Evolutionary conservation across 352 stramenopile species (phyloP).

Genomic region (Pythium aristosporum): DNA sequence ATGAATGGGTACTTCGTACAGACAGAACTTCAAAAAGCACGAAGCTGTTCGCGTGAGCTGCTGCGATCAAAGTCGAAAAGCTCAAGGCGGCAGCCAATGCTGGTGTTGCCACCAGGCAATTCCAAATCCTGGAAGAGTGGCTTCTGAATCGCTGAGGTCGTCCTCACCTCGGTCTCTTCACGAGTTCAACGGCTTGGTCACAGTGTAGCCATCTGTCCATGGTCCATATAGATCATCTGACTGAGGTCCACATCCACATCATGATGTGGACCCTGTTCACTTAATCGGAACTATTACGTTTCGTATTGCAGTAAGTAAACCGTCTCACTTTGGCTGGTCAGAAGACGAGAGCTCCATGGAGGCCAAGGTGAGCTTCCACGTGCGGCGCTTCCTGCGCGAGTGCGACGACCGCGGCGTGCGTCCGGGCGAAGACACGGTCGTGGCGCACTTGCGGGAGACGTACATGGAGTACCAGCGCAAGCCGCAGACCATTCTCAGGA

Average conservation of each 20-base stretch:
- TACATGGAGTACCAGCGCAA: slow-evolving; percentile 89
- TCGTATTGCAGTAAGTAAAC: slow-evolving; percentile 7
- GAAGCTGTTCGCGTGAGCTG: too few relatives aligned
- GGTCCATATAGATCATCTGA: neutral
- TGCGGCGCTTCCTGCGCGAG: slow-evolving; percentile 80
- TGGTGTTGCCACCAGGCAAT: too few relatives aligned
- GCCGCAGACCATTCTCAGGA: slow-evolving; percentile 61
- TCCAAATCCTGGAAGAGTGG: too few relatives aligned
- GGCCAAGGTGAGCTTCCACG: slow-evolving; percentile 86
- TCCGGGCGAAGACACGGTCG: slow-evolving; percentile 63
- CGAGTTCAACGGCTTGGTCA: too few relatives aligned
- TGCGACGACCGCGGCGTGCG: slow-evolving; percentile 63
- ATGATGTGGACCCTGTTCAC: slow-evolving; percentile 5
- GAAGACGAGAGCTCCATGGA: slow-evolving; percentile 44
- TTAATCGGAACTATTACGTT: neutral
- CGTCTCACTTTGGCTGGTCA: slow-evolving; percentile 8
- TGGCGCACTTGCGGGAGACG: slow-evolving; percentile 60
- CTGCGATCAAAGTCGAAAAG: too few relatives aligned
- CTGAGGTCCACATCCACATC: neutral
- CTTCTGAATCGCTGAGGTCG: too few relatives aligned
- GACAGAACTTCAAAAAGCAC: too few relatives aligned
- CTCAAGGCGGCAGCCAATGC: too few relatives aligned
- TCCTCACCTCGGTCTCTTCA: too few relatives aligned
- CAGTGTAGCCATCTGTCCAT: neutral
- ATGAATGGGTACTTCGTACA: too few relatives aligned